A percentile compares a stretch with the other conserved stretches of the same genome.
phyloP scores from a whole-genome alignment of 257 asterid genomes.

The Solanum megistacrolobum region DNA sequence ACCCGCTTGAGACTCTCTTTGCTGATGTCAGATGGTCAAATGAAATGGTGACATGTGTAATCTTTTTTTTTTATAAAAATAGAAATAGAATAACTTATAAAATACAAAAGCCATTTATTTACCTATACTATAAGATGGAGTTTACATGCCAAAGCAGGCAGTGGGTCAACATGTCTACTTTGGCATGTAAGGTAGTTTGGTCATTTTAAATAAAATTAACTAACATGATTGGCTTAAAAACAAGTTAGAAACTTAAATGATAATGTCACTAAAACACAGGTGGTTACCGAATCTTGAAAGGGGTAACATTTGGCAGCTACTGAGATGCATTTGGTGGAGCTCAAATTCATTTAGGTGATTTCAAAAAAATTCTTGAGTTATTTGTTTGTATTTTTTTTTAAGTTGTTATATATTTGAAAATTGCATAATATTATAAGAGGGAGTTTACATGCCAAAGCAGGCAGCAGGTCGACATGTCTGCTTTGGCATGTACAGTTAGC shows the following conservation, averaged over 20 bases:
- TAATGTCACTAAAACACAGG: neutral
- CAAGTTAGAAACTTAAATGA: neutral
- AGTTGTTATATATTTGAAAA: neutral
- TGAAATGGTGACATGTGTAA: neutral
- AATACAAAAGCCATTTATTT: neutral
- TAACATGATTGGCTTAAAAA: neutral
- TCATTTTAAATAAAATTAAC: no score
- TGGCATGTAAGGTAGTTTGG: neutral
- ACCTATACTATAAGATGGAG: neutral
- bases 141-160: neutral
- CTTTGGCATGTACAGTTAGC: neutral
- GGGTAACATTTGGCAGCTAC: neutral
- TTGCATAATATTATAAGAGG: neutral
- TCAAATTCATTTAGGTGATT: neutral
- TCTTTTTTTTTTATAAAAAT: neutral
- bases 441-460: neutral
- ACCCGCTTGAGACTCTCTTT: neutral
- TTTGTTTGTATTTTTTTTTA: neutral
- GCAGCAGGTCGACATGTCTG: neutral
- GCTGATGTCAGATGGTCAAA: neutral
- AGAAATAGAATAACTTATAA: neutral
- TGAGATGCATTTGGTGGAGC: neutral
- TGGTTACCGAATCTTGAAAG: neutral
- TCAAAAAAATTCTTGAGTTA: neutral
- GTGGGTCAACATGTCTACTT: neutral